phyloP scores from a whole-genome alignment of 495 filamentous ascomycete genomes.

The Penicillium silybi region DNA sequence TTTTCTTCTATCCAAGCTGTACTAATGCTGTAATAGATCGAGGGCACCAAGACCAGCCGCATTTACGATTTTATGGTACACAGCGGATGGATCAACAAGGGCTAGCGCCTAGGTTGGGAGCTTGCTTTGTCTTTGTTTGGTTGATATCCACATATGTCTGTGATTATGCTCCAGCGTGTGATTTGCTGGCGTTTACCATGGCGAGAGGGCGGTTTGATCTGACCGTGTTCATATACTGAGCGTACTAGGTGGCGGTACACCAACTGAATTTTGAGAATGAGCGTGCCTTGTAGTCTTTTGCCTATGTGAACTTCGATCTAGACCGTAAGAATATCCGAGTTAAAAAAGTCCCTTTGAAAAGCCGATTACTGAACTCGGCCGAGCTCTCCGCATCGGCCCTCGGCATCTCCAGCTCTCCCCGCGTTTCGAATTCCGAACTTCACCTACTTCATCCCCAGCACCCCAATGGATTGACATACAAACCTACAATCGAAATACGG shows the following conservation, averaged over 20 bases:
- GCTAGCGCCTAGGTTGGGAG: slow-evolving; percentile 22
- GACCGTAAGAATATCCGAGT: background rate
- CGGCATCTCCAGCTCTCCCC: slow-evolving; percentile 27
- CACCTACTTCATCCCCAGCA: background rate
- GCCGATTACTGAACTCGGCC: background rate
- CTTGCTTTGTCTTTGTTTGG: slow-evolving; percentile 1
- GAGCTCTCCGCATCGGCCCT: slow-evolving; percentile 25
- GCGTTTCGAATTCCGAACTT: slow-evolving; percentile 9
- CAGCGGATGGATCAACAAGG: slow-evolving; percentile 86
- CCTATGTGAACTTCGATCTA: background rate
- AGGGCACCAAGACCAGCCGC: slow-evolving; percentile 59
- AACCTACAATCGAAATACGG: background rate
- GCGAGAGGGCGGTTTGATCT: slow-evolving; percentile 13
- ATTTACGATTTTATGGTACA: slow-evolving; percentile 95
- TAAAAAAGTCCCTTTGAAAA: background rate
- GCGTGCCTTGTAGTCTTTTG: background rate
- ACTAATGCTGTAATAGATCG: slow-evolving; percentile 44
- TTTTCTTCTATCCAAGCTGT: slow-evolving; percentile 4
- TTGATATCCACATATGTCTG: slow-evolving; percentile 18
- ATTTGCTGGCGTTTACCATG: slow-evolving; percentile 17
- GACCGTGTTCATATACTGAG: slow-evolving; percentile 6
- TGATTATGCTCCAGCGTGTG: slow-evolving; percentile 14
- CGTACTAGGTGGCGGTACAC: slow-evolving; percentile 1
- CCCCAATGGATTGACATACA: background rate
- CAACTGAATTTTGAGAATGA: background rate